A percentile compares a stretch with the other conserved stretches of the same genome.
Evolutionary conservation across 345 rosid genomes (phyloP).

Genomic region (Passiflora organensis): DNA sequence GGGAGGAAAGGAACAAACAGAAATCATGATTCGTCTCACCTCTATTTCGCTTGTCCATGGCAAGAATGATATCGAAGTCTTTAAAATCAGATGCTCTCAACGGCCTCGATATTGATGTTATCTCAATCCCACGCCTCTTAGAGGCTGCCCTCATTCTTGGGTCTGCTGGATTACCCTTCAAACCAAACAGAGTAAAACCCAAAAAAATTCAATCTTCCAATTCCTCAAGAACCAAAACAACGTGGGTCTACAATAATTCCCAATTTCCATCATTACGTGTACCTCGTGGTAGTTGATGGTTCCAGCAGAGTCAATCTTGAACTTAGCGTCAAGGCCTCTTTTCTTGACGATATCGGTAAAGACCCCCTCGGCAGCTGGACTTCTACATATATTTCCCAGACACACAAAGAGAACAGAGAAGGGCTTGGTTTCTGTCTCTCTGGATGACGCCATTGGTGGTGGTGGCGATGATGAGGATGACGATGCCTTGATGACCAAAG

Average conservation of each 20-base stretch:
- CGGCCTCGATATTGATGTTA: constrained; percentile 91
- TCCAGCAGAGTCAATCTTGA: constrained; percentile 90
- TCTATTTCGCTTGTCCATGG: constrained; percentile 83
- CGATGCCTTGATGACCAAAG: constrained; percentile 29
- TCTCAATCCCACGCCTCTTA: constrained; percentile 73
- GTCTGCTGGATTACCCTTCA: constrained; percentile 77
- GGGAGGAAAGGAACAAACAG: background rate
- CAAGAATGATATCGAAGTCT: constrained; percentile 84
- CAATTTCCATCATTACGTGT: background rate
- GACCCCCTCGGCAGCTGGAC: constrained; percentile 98
- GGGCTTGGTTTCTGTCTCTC: constrained; percentile 43
- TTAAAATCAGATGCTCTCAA: constrained; percentile 72
- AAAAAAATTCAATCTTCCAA: background rate
- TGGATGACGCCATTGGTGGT: constrained; percentile 8
- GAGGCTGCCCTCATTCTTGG: constrained; percentile 90
- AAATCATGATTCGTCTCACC: constrained; percentile 28
- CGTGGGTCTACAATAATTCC: background rate
- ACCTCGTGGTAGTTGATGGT: constrained; percentile 90
- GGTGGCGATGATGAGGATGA: constrained; percentile 33
- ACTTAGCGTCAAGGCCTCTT: constrained; percentile 59
- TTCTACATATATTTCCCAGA: constrained; percentile 86
- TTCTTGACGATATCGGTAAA: constrained; percentile 69
- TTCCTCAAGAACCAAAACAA: background rate
- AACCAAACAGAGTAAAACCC: background rate
- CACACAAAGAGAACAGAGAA: constrained; percentile 85